phyloP scores from a whole-genome alignment of 2,329 filamentous ascomycete genomes.

The Aspergillus sp. region DNA sequence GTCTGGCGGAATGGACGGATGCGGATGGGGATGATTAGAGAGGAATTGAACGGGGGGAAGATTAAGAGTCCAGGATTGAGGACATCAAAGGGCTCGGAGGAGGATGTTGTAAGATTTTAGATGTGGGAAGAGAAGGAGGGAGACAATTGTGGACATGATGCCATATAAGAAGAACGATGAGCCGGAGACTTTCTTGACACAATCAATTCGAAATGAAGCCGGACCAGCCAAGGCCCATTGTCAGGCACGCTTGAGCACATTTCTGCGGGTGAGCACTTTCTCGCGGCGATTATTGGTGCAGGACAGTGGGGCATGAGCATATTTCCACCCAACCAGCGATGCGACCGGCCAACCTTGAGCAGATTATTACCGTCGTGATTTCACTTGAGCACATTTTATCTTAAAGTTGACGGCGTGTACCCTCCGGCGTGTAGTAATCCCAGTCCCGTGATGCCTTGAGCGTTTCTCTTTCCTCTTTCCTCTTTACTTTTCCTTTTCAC shows the following conservation, averaged over 20 bases:
- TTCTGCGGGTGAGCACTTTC: slow-evolving; percentile 5
- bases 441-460: not conserved
- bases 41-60: not conserved
- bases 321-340: slow-evolving; percentile 8
- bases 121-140: not conserved
- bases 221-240: slow-evolving; percentile 3
- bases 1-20: not conserved
- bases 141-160: not conserved
- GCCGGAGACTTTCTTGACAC: not conserved
- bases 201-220: not conserved
- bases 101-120: not conserved
- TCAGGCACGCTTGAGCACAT: slow-evolving; percentile 18
- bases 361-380: slow-evolving; percentile 11
- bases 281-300: not conserved
- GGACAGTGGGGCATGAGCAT: slow-evolving; percentile 11
- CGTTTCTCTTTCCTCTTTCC: not conserved
- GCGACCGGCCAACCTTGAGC: slow-evolving; percentile 6
- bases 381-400: not conserved
- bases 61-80: not conserved
- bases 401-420: too few relatives aligned
- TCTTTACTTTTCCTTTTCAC: not conserved
- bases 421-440: not conserved
- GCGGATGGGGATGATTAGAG: not conserved
- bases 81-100: not conserved
- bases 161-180: not conserved